Evolutionary conservation across 192 early-diverging fungal genomes (phyloP), one percentile per base, ranked within the genome.

Genomic region (Backusella westeae): DNA sequence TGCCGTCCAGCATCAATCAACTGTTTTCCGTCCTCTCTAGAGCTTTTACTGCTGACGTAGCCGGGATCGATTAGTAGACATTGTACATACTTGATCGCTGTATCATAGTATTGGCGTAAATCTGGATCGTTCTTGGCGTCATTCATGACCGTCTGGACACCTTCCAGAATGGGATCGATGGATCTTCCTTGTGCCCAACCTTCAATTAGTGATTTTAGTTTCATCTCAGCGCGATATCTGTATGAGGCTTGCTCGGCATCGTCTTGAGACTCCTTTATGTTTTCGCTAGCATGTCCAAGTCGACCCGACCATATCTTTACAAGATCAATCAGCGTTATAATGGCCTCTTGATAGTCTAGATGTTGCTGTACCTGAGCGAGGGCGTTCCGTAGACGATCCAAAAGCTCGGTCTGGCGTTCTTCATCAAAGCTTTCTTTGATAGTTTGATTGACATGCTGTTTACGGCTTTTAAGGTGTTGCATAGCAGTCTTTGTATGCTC

Each of bases 171-270:
- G 1, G 80, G 81, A 44, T 85, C 81, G 23, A 85, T 67, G 2
- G 68, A 29, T 19, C 79, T 72, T 14, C 79, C 84, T 53, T 85
- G 84, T 9, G 84, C 84, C 84, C 84, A 85, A 17, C 75, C 77
- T 66, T 85, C 79, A 21, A 83, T 71, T 14, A 85, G 79, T 12
- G 80, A 44, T 46, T 85, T 81, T 32, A 81, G 67, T 70, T 85
- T 81, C 15, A 77, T n/a, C 12, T 69, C 78, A 4, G 84, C 81
- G 0, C 77, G 23, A 67, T 68, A 23, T 79, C 81, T 81, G 38
- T 34, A 36, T 1, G 26, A 3, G 15, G 70, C 72, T 74, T 82
- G 78, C 29, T 38, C 67, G 23, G 23, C 10, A 63, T 23, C 14
- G 10, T 35, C 35, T 6, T 69, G n/a, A 29, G 75, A 46, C 23